These are phyloP conservation scores for Aspergillus flavus DNA, from an alignment of 2,329 filamentous ascomycete genomes.

Conservation along the genomic window DNA sequence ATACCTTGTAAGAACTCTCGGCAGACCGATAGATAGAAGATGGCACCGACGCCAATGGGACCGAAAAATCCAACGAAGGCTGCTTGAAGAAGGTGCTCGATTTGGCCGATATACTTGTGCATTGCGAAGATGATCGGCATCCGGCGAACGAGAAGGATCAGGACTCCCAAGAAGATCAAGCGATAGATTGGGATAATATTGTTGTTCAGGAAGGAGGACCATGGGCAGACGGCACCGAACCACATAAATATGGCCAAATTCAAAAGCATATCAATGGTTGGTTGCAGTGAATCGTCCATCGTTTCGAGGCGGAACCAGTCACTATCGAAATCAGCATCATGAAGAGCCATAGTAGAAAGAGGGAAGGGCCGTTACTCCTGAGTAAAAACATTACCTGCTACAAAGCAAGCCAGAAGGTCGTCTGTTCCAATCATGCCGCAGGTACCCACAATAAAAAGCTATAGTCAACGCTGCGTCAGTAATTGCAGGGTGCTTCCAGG, in stretches of 20 bases:
- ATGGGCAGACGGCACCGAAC: conserved; percentile 85
- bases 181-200: conserved; percentile 72
- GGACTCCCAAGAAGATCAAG: conserved; percentile 70
- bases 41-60: conserved; percentile 84
- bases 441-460: conserved; percentile 82
- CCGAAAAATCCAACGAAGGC: conserved; percentile 92
- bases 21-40: conserved; percentile 86
- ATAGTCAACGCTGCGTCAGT: conserved; percentile 5
- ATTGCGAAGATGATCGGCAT: conserved; percentile 74
- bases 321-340: conserved; percentile 34
- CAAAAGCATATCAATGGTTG: conserved; percentile 91
- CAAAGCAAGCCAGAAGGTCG: conserved; percentile 88
- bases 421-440: conserved; percentile 86
- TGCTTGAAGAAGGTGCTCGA: conserved; percentile 73
- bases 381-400: conserved; percentile 87
- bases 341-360: not conserved
- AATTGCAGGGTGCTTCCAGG: conserved; percentile 3
- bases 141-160: conserved; percentile 76
- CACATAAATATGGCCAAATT: conserved; percentile 89
- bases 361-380: conserved; percentile 67
- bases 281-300: conserved; percentile 86
- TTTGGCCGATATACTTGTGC: conserved; percentile 77
- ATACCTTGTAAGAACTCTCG: conserved; percentile 69
- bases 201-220: conserved; percentile 70
- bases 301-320: conserved; percentile 93